Conservation (phyloP, 2,329 filamentous ascomycete species). For the Talaromyces verruculosus region DNA sequence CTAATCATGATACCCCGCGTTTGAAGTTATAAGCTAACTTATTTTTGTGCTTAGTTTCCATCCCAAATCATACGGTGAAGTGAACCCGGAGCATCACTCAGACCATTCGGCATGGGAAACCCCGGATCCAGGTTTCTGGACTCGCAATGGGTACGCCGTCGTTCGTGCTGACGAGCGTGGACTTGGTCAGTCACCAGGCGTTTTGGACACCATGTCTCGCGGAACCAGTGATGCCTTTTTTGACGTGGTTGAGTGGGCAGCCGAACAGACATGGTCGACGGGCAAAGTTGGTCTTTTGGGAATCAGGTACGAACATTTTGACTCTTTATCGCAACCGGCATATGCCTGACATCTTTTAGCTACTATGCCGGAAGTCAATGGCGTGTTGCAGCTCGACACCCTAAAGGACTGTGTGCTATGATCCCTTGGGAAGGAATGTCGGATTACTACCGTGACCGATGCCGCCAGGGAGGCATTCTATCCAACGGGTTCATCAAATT, state of each 20-base stretch:
- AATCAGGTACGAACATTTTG: slow-evolving; percentile 35
- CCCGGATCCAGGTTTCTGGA: slow-evolving; percentile 60
- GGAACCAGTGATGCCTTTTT: slow-evolving; percentile 55
- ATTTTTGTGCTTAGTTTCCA: slow-evolving; percentile 45
- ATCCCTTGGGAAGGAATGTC: slow-evolving; percentile 59
- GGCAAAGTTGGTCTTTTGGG: slow-evolving; percentile 54
- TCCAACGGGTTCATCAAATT: slow-evolving; percentile 60
- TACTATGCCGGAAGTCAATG: slow-evolving; percentile 58
- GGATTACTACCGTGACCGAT: slow-evolving; percentile 59
- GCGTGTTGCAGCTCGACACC: slow-evolving; percentile 54
- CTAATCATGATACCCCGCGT: neutral
- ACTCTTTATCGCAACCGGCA: neutral
- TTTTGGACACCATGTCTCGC: slow-evolving; percentile 55
- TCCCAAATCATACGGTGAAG: slow-evolving; percentile 52
- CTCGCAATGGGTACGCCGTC: slow-evolving; percentile 54
- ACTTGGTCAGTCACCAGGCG: slow-evolving; percentile 53
- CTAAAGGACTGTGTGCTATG: slow-evolving; percentile 53
- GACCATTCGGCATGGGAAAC: slow-evolving; percentile 61
- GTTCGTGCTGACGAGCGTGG: slow-evolving; percentile 57
- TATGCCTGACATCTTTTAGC: slow-evolving; percentile 18
- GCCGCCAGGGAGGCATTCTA: slow-evolving; percentile 62
- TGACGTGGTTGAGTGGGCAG: slow-evolving; percentile 55
- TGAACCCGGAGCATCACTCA: slow-evolving; percentile 56
- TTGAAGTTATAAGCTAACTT: neutral
- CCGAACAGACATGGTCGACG: slow-evolving; percentile 44